These are phyloP conservation scores for Aureobasidium sp. DNA, from an alignment of 2,329 filamentous ascomycete genomes.

Conservation along the genomic window DNA sequence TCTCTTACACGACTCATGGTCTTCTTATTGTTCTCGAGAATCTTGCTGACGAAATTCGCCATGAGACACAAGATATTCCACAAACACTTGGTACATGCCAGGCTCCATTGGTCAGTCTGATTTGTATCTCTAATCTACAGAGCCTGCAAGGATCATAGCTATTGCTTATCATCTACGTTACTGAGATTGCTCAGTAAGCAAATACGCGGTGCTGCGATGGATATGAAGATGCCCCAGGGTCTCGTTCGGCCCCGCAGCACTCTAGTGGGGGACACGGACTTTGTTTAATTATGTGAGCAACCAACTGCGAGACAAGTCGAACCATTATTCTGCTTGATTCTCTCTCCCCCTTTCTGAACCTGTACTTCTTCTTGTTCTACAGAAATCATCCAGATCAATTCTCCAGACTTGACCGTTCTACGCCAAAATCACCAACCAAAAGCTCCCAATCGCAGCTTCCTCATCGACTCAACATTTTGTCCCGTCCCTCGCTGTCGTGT, in stretches of 20 bases:
- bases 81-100: too few species aligned
- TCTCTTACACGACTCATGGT: background rate
- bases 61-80: too few species aligned
- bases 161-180: too few species aligned
- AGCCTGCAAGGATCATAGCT: too few species aligned
- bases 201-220: background rate
- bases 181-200: too few species aligned
- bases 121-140: too few species aligned
- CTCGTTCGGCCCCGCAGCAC: constrained; percentile 2
- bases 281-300: constrained; percentile 7
- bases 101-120: too few species aligned
- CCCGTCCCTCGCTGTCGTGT: background rate
- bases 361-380: background rate
- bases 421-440: background rate
- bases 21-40: background rate
- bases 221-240: background rate
- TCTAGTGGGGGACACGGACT: constrained; percentile 4
- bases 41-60: too few species aligned
- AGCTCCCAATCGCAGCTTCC: constrained; percentile 3
- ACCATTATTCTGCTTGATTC: background rate
- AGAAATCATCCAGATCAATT: too few species aligned
- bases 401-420: too few species aligned
- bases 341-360: background rate
- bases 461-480: constrained; percentile 3
- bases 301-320: constrained; percentile 3